A percentile compares a stretch with the other conserved stretches of the same genome.
Conservation (phyloP, 768 basidiomycete genomes). For the Termitomyces sp. region DNA sequence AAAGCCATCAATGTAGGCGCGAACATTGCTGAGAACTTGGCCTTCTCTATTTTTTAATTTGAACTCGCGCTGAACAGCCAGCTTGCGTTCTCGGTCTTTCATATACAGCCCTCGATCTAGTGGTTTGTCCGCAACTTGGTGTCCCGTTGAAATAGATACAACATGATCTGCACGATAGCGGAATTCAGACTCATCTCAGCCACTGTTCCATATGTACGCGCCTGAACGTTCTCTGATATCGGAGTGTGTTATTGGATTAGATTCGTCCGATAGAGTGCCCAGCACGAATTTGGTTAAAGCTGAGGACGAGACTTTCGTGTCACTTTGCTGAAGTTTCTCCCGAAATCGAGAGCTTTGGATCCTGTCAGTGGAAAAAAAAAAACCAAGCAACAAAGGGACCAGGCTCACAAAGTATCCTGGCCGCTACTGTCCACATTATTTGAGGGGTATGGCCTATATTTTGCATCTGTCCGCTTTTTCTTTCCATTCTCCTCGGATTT, state of each 20-base stretch:
- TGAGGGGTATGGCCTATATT: slow-evolving; percentile 14
- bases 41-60: slow-evolving; percentile 16
- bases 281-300: slow-evolving; percentile 57
- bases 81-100: slow-evolving; percentile 39
- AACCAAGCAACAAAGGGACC: not conserved
- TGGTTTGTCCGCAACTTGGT: slow-evolving; percentile 54
- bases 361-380: slow-evolving; percentile 1
- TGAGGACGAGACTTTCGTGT: slow-evolving; percentile 26
- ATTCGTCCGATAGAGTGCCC: slow-evolving; percentile 51
- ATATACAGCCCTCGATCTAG: slow-evolving; percentile 31
- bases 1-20: slow-evolving; percentile 69
- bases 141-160: slow-evolving; percentile 60
- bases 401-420: slow-evolving; percentile 10
- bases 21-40: slow-evolving; percentile 37
- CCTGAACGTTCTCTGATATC: slow-evolving; percentile 59
- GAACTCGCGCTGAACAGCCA: slow-evolving; percentile 24
- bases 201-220: slow-evolving; percentile 18
- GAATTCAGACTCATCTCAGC: not conserved
- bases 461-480: slow-evolving; percentile 8
- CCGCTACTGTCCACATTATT: not conserved
- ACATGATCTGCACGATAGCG: slow-evolving; percentile 39
- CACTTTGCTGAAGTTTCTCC: slow-evolving; percentile 9
- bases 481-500: slow-evolving; percentile 11
- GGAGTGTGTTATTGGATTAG: slow-evolving; percentile 78
- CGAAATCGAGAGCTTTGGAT: slow-evolving; percentile 6